Conservation (phyloP, 306 rosid genomes). For the Trifolium subterraneum region DNA sequence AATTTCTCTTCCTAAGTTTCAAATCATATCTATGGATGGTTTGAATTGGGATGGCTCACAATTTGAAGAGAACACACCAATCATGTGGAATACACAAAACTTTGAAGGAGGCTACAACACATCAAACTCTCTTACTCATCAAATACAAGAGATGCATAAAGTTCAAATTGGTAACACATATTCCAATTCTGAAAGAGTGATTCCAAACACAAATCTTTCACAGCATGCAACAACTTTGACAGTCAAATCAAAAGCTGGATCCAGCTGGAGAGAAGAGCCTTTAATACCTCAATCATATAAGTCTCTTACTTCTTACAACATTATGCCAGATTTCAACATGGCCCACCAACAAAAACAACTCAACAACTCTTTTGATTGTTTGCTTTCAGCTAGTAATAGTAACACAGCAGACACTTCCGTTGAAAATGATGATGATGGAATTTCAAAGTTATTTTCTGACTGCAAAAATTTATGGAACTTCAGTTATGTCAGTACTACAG, state of each 20-base stretch:
- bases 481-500: slow-evolving; percentile 47
- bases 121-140: slow-evolving; percentile 41
- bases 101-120: slow-evolving; percentile 52
- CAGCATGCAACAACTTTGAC: slow-evolving; percentile 42
- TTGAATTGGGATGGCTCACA: slow-evolving; percentile 61
- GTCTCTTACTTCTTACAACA: slow-evolving; percentile 30
- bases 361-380: slow-evolving; percentile 43
- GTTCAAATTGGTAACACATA: slow-evolving; percentile 33
- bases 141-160: slow-evolving; percentile 53
- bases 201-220: slow-evolving; percentile 41
- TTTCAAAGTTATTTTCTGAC: slow-evolving; percentile 63
- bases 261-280: slow-evolving; percentile 41
- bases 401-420: slow-evolving; percentile 47
- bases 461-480: slow-evolving; percentile 64
- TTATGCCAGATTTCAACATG: slow-evolving; percentile 45
- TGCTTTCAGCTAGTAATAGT: slow-evolving; percentile 48
- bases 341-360: slow-evolving; percentile 41
- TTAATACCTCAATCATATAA: slow-evolving; percentile 35
- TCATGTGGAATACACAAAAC: slow-evolving; percentile 58
- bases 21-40: slow-evolving; percentile 60
- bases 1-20: slow-evolving; percentile 13
- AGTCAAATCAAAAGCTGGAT: slow-evolving; percentile 45
- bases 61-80: slow-evolving; percentile 37
- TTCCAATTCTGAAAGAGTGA: slow-evolving; percentile 38
- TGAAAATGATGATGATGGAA: slow-evolving; percentile 52